These are phyloP conservation scores for Kalaharituber pfeilii DNA, from an alignment of 2,329 filamentous ascomycete species.

Conservation along the genomic window DNA sequence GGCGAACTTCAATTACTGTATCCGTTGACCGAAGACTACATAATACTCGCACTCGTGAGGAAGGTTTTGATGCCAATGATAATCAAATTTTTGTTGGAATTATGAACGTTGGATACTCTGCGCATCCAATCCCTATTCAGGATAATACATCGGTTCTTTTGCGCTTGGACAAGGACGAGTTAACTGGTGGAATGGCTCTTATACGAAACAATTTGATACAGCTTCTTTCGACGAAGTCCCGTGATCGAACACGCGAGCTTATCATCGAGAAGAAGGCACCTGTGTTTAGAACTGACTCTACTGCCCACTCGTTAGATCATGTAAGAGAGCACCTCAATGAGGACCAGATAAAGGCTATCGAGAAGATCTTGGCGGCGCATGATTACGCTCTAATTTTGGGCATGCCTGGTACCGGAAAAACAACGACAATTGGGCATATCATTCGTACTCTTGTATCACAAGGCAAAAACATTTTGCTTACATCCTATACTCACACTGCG, in stretches of 20 bases:
- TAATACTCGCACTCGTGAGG: slow-evolving; percentile 58
- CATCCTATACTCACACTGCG: slow-evolving; percentile 91
- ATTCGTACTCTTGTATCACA: slow-evolving; percentile 77
- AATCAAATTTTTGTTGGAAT: slow-evolving; percentile 85
- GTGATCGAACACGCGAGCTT: slow-evolving; percentile 33
- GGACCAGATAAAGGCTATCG: slow-evolving; percentile 70
- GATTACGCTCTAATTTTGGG: slow-evolving; percentile 95
- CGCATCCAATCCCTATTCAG: slow-evolving; percentile 39
- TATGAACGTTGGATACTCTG: slow-evolving; percentile 38
- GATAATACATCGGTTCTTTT: slow-evolving; percentile 44
- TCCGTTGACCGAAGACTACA: slow-evolving; percentile 81
- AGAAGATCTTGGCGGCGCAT: slow-evolving; percentile 81
- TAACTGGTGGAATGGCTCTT: slow-evolving; percentile 91
- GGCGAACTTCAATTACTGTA: slow-evolving; percentile 60
- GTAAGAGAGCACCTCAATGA: slow-evolving; percentile 56
- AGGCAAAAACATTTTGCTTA: slow-evolving; percentile 80
- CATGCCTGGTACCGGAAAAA: slow-evolving; percentile 97
- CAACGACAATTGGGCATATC: slow-evolving; percentile 93
- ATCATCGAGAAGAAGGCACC: slow-evolving; percentile 64
- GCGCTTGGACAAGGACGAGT: slow-evolving; percentile 91
- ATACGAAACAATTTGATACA: slow-evolving; percentile 87
- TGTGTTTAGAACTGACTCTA: slow-evolving; percentile 49
- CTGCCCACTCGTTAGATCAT: slow-evolving; percentile 44
- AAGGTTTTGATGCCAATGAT: slow-evolving; percentile 53
- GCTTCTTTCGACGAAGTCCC: slow-evolving; percentile 49